phyloP scores from a whole-genome alignment of 2,329 filamentous ascomycete genomes.

The Fusarium lyarnte region DNA sequence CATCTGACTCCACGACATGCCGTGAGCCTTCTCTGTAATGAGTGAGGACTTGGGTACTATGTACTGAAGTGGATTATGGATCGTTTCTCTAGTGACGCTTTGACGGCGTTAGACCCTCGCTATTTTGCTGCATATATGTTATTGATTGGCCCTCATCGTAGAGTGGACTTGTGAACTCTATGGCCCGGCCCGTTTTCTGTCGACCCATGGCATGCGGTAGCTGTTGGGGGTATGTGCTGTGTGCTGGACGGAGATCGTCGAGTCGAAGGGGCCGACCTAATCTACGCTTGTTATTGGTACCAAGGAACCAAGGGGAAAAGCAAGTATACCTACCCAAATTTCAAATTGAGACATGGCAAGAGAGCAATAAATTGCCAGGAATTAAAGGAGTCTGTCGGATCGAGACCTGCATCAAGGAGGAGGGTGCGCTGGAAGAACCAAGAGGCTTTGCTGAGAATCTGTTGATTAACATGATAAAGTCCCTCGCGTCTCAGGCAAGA shows the following conservation, averaged over 20 bases:
- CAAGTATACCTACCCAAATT: neutral
- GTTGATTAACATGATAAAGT: neutral
- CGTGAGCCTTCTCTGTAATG: neutral
- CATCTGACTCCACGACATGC: neutral
- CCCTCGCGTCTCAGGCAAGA: neutral
- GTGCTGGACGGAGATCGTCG: conserved; percentile 3
- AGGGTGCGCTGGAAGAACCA: neutral
- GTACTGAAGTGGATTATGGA: neutral
- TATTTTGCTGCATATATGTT: neutral
- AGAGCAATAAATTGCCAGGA: neutral
- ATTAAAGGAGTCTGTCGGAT: neutral
- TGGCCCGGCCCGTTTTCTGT: conserved; percentile 40
- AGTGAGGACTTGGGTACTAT: neutral
- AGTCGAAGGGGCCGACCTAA: conserved; percentile 14
- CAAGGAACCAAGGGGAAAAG: neutral
- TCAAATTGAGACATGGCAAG: neutral
- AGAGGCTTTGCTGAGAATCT: neutral
- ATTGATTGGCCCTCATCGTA: neutral
- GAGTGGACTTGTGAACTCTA: conserved; percentile 32
- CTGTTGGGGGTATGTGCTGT: conserved; percentile 12
- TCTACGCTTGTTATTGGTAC: conserved; percentile 4
- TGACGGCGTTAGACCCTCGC: neutral
- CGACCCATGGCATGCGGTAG: conserved; percentile 22
- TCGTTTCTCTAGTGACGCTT: neutral
- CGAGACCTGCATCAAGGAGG: neutral